These are phyloP conservation scores for Aegilops bicornis DNA, from an alignment of 176 grass and related monocot species.

Conservation along the genomic window DNA sequence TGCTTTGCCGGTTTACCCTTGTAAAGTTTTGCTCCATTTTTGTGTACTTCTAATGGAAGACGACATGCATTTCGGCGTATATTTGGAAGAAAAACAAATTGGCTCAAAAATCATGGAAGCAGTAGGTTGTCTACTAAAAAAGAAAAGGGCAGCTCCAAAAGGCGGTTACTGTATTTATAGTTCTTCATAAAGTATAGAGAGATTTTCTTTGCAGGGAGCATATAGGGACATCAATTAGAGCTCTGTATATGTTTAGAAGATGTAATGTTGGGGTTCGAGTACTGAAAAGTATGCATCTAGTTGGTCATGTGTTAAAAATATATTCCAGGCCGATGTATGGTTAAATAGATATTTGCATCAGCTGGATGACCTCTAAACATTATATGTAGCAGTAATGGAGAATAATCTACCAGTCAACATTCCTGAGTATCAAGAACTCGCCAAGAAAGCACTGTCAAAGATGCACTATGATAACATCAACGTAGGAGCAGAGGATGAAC, in stretches of 20 bases:
- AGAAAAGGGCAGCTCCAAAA: neutral
- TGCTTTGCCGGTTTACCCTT: too few relatives aligned
- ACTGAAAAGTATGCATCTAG: neutral
- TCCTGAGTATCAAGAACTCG: constrained; percentile 64
- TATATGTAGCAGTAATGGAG: constrained; percentile 53
- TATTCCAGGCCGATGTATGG: neutral
- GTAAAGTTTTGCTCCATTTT: too few relatives aligned
- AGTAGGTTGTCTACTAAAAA: neutral
- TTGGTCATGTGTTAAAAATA: neutral
- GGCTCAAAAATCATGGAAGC: neutral
- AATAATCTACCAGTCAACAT: constrained; percentile 67
- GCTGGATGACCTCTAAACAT: neutral
- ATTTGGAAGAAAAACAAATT: neutral
- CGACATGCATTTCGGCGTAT: too few relatives aligned
- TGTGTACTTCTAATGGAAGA: too few relatives aligned
- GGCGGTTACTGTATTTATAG: neutral
- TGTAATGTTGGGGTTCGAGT: neutral
- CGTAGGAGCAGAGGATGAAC: constrained; percentile 79
- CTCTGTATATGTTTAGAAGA: neutral
- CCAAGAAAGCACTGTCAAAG: constrained; percentile 67
- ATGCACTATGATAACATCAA: constrained; percentile 84
- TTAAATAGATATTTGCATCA: neutral
- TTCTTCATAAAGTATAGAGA: neutral
- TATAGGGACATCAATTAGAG: neutral
- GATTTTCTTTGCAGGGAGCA: neutral